Evolutionary conservation across 495 filamentous ascomycete species (phyloP), one percentile per base, ranked within the genome.

Genomic region (Penicillium dipodomyicola): DNA sequence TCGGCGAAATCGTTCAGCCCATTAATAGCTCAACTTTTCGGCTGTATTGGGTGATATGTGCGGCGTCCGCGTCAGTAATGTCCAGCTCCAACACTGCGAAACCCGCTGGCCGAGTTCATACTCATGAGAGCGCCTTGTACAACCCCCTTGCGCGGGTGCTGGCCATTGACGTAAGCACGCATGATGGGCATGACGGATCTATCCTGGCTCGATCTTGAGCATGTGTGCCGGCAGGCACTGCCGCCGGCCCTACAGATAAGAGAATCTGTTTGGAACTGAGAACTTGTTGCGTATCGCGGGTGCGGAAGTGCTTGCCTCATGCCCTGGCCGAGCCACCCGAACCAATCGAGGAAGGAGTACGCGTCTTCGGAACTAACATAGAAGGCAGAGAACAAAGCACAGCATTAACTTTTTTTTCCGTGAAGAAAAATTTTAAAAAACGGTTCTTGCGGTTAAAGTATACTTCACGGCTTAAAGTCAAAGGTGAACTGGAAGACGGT

Each of bases 1-100:
- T 67, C 32, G 77, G 82, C 67, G 63, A 80, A 50, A 67, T 82
- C 59, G 74, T 80, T 11, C 64, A 77, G 59, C 78, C 77, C 30
- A 67, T 75, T 60, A 50, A 30, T 14, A 78, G 76, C 62, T 65
- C 7, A 63, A 65, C 15, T 77, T 78, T 4, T 82, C 78, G 0
- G 77, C 70, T 14, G 70, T 63, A 44, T 58, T 81, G 2, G 20
- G 54, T 5, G 68, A 78, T 50, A 62, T 53, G 29, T 65, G 65
- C 7, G 41, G 37, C 6, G 70, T 77, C 35, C 77, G 74, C n/a
- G 76, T 73, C 32, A 69, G 72, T 35, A 81, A 81, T 61, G 75
- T 71, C 46, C 67, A 77, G 39, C 52, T 79, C 12, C 77, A 81
- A 48, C 35, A 19, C 58, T 4, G 54, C 49, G 8, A 56, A 67